Percentiles rank a stretch among this genome's conserved stretches.
Evolutionary conservation across 2,329 filamentous ascomycete species (phyloP).

Genomic region (Capronia epimyces): DNA sequence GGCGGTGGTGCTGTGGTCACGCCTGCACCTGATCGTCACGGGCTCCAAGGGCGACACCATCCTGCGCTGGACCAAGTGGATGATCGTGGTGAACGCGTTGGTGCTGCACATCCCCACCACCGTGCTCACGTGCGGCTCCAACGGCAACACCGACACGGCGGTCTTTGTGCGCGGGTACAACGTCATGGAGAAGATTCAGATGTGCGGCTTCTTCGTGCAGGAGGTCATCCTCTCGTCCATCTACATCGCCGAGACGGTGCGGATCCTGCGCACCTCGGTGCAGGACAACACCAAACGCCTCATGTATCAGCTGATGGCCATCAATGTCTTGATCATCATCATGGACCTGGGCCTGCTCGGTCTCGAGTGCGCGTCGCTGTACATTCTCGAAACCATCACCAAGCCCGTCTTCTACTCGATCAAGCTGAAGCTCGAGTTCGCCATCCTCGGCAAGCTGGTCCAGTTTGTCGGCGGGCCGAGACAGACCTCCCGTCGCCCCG

Average conservation of each 20-base stretch:
- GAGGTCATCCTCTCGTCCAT: slow-evolving; percentile 51
- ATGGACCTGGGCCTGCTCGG: slow-evolving; percentile 43
- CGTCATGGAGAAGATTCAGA: slow-evolving; percentile 52
- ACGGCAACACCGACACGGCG: slow-evolving; percentile 25
- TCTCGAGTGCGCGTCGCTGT: slow-evolving; percentile 41
- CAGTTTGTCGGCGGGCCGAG: slow-evolving; percentile 34
- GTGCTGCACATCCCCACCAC: slow-evolving; percentile 44
- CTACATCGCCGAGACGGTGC: slow-evolving; percentile 51
- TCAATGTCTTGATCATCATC: slow-evolving; percentile 46
- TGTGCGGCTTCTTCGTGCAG: slow-evolving; percentile 53
- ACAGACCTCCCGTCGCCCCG: slow-evolving; percentile 3
- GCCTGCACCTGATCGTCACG: slow-evolving; percentile 44
- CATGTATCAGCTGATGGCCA: slow-evolving; percentile 46
- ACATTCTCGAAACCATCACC: slow-evolving; percentile 45
- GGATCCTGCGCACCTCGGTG: slow-evolving; percentile 46
- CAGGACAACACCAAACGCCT: slow-evolving; percentile 41
- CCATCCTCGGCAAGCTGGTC: slow-evolving; percentile 44
- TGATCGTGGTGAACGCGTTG: slow-evolving; percentile 45
- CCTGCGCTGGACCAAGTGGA: slow-evolving; percentile 40
- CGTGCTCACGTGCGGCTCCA: slow-evolving; percentile 43
- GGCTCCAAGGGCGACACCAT: slow-evolving; percentile 34
- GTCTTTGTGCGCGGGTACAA: slow-evolving; percentile 38
- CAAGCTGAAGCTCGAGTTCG: slow-evolving; percentile 49
- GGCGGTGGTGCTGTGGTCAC: slow-evolving; percentile 47
- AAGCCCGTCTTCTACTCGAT: slow-evolving; percentile 47